These are phyloP conservation scores for Zoysia japonica DNA, from an alignment of 176 grass and related monocot species.

Conservation along the genomic window DNA sequence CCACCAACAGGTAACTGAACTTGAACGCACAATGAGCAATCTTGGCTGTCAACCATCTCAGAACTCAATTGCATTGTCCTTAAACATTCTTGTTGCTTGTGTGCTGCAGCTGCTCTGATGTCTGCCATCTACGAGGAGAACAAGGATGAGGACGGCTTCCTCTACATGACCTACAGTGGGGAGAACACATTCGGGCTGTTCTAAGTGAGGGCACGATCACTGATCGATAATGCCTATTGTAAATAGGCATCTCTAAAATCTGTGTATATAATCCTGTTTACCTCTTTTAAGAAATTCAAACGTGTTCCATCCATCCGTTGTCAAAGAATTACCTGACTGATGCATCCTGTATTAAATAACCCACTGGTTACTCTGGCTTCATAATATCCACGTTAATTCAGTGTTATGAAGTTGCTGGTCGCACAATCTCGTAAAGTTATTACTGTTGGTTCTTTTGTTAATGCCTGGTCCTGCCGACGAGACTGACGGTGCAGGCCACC, in stretches of 20 bases:
- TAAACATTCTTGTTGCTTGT: background rate
- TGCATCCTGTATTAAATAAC: slow-evolving; percentile 15
- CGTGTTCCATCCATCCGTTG: background rate
- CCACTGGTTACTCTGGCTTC: background rate
- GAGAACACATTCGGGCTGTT: slow-evolving; percentile 80
- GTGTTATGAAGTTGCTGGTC: slow-evolving; percentile 15
- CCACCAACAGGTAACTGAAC: too few species aligned
- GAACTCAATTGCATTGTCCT: background rate
- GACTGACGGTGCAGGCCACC: background rate
- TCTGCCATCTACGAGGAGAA: slow-evolving; percentile 82
- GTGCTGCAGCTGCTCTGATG: slow-evolving; percentile 72
- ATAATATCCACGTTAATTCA: background rate
- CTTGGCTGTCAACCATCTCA: background rate
- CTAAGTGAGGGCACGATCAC: slow-evolving; percentile 11
- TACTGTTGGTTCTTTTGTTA: background rate
- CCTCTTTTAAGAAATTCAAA: background rate
- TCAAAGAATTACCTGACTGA: background rate
- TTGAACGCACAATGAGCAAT: too few species aligned
- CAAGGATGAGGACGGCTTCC: slow-evolving; percentile 85
- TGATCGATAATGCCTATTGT: slow-evolving; percentile 33
- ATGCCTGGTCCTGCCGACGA: background rate
- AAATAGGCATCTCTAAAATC: slow-evolving; percentile 55
- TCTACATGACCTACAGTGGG: slow-evolving; percentile 92
- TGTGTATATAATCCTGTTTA: slow-evolving; percentile 35
- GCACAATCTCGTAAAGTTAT: background rate